A percentile compares a stretch with the other conserved stretches of the same genome.
These are phyloP conservation scores for Colletotrichum zoysiae DNA, from an alignment of 2,329 filamentous ascomycete species.

Conservation along the genomic window DNA sequence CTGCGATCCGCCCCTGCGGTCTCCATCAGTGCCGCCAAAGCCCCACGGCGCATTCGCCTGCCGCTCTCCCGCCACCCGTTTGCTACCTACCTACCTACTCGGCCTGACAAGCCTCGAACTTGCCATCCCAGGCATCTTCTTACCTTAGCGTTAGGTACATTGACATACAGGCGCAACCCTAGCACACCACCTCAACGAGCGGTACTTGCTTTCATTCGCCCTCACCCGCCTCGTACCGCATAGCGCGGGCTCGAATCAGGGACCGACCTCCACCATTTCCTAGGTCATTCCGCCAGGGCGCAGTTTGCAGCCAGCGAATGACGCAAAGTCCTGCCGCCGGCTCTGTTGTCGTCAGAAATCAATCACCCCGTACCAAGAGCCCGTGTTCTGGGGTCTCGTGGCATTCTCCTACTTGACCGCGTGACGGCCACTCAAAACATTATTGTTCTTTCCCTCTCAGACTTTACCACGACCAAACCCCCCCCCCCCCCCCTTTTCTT, in stretches of 20 bases:
- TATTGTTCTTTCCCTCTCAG: constrained; percentile 27
- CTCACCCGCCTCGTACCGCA: constrained; percentile 28
- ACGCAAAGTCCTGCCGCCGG: constrained; percentile 33
- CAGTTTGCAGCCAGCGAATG: constrained; percentile 40
- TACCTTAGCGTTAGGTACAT: constrained; percentile 22
- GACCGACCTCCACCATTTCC: constrained; percentile 34
- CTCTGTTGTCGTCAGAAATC: constrained; percentile 42
- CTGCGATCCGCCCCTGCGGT: constrained; percentile 21
- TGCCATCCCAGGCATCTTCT: constrained; percentile 28
- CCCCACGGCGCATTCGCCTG: constrained; percentile 33
- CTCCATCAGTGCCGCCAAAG: constrained; percentile 16
- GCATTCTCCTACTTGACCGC: constrained; percentile 43
- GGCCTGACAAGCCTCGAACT: constrained; percentile 26
- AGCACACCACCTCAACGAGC: constrained; percentile 35
- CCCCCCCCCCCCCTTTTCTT: not conserved
- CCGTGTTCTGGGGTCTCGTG: constrained; percentile 40
- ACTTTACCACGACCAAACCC: not conserved
- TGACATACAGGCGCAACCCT: constrained; percentile 31
- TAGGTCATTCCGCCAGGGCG: constrained; percentile 41
- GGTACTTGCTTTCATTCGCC: constrained; percentile 34
- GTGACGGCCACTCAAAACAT: constrained; percentile 34
- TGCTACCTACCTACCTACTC: too few relatives aligned
- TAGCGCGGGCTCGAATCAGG: constrained; percentile 39
- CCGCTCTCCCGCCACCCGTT: constrained; percentile 39
- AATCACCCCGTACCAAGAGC: constrained; percentile 31